Percentiles rank a stretch among this genome's conserved stretches.
phyloP scores from a whole-genome alignment of 805 yeast genomes.

The Ogataea pini region DNA sequence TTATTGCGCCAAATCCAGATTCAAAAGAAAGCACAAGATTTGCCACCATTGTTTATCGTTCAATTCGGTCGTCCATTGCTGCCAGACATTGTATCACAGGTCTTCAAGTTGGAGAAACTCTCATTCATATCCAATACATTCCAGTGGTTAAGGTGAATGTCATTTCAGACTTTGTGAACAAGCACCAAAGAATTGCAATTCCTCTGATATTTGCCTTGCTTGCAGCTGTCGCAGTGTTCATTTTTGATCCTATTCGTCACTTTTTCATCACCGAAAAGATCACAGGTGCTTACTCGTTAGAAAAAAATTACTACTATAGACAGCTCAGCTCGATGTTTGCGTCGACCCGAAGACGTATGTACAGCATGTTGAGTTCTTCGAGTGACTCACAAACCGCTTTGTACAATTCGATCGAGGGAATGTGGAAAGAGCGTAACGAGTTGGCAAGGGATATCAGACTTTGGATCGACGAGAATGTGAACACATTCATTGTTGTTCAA shows the following conservation, averaged over 20 bases:
- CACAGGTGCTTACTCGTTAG: conserved; percentile 55
- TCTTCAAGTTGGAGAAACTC: conserved; percentile 58
- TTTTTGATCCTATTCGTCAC: conserved; percentile 92
- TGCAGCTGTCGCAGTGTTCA: conserved; percentile 77
- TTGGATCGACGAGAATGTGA: conserved; percentile 86
- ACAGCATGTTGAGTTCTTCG: conserved; percentile 22
- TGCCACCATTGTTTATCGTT: conserved; percentile 57
- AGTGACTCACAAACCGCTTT: conserved; percentile 15
- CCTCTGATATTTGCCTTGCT: conserved; percentile 78
- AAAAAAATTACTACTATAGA: conserved; percentile 40
- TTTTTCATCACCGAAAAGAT: conserved; percentile 75
- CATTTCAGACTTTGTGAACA: conserved; percentile 57
- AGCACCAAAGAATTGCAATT: conserved; percentile 80
- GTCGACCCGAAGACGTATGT: conserved; percentile 30
- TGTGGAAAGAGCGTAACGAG: conserved; percentile 72
- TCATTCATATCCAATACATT: conserved; percentile 73
- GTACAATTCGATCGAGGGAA: conserved; percentile 27
- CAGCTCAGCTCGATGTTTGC: conserved; percentile 37
- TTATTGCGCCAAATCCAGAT: conserved; percentile 54
- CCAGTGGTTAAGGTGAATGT: conserved; percentile 54
- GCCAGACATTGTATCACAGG: conserved; percentile 94
- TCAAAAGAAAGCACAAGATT: conserved; percentile 46
- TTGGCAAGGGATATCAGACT: conserved; percentile 66
- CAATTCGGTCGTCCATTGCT: conserved; percentile 68
- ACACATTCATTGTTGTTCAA: conserved; percentile 82